A percentile compares a stretch with the other conserved stretches of the same genome.
Conservation (phyloP, 148 eudicot genomes). For the Silene uniflora region DNA sequence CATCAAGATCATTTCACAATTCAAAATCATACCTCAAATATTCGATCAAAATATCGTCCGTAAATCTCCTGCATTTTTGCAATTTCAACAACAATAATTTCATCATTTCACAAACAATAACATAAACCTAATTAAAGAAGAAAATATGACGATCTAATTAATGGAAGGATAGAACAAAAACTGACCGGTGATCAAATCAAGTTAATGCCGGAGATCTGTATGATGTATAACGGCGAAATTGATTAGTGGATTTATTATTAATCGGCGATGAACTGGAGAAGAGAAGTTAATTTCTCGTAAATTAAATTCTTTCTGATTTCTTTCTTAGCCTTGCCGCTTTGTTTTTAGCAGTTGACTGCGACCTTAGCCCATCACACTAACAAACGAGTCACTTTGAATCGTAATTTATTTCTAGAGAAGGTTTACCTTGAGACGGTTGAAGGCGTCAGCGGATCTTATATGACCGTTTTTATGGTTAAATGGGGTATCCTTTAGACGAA, state of each 20-base stretch:
- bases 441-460: too few species aligned
- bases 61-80: slow-evolving; percentile 18
- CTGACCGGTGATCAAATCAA: not conserved
- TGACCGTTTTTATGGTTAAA: too few species aligned
- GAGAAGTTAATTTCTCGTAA: not conserved
- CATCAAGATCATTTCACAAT: not conserved
- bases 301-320: not conserved
- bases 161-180: not conserved
- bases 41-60: not conserved
- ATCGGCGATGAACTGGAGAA: slow-evolving; percentile 22
- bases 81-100: not conserved
- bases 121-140: not conserved
- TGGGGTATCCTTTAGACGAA: too few species aligned
- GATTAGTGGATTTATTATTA: not conserved
- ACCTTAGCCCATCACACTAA: too few species aligned
- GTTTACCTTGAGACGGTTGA: too few species aligned
- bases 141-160: not conserved
- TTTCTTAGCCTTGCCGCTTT: not conserved
- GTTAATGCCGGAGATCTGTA: too few species aligned
- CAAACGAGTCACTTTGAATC: too few species aligned
- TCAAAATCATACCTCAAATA: not conserved
- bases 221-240: too few species aligned
- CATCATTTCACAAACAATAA: not conserved
- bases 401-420: too few species aligned
- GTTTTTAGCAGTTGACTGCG: too few species aligned